Evolutionary conservation across 352 stramenopile species (phyloP), one percentile per base, ranked within the genome.

Genomic region (Globisporangium rhizosaccharum): DNA sequence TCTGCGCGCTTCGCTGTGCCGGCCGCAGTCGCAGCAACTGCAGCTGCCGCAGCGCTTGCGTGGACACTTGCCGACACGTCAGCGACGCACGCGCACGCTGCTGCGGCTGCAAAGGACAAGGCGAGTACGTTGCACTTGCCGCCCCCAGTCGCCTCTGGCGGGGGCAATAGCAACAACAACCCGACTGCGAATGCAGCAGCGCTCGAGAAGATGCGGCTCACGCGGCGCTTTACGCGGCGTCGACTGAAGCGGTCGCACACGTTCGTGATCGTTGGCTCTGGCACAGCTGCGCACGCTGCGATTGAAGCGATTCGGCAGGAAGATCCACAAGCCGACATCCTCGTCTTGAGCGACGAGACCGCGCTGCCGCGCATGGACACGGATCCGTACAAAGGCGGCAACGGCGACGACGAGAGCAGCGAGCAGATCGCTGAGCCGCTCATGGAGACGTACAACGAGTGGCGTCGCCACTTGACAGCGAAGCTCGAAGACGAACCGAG

Each of bases 241-340:
- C 85, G 83, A 23, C 76, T 90, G 58, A 82, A 83, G 36, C 87
- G 88, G 53, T 76, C 85, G 51, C 96, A 96, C 59, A 68, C 74
- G 47, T 97, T 93, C 62, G 89, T 97, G 56, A 92, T 97, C 53
- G 71, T 96, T 1, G 90, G 90, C 9, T 92, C 83, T 2, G 87
- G 87, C 17, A 97, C 90, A 3, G 79, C 90, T 20, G 90, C 90
- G 14, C 88, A 96, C 65, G 88, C 90, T 0, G 90, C 90, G 26
- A 94, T 97, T 56, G 90, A 97, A 62, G 85, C 88, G 26, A 97
- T 97, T 53, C 79, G 90, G 17, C 87, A 96, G 65, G 73, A 87
- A 51, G 71, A 92, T 23, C 59, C 68, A 1, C 58, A 71, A 26
- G 86, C 88, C 17, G 85, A 97, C 53, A 96, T 97, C 53, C 66